Base-by-base conservation (phyloP, 208 protist genomes). In the Zelonia costaricensis region DNA sequence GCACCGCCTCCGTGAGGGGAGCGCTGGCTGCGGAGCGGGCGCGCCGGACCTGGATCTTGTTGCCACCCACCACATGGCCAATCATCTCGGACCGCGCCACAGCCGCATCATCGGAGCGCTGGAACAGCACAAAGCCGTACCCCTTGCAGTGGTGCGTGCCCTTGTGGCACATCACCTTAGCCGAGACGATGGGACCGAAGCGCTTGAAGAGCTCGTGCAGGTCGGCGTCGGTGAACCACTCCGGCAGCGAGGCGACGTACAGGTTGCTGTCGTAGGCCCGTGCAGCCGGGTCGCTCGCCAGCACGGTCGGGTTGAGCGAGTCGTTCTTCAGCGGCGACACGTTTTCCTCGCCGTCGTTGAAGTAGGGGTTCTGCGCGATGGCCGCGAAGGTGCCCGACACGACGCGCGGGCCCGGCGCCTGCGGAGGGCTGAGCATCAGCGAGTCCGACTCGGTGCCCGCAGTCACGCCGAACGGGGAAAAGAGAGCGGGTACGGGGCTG, bases 91-190 rank as follows among this genome's bases (percentile, higher is more conserved):
- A 53, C 59, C 78, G 69, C n/a, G 86, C 86, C 16, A 57, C 25
- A 10, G 49, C 67, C 13, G 86, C 82, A 28, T 77, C 69, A 18
- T 90, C 78, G 36, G 74, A 62, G 43, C 55, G 68, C 48, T 86
- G 69, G 51, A 92, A 93, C 30, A 90, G 66, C 25, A 93, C 86
- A 28, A 93, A 93, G 57, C 82, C 86, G 68, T 90, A 90, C 25
- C 82, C 86, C 44, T 84, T 84, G 75, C 80, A 93, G 15, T 58
- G 67, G 31, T 73, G 60, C 7, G 74, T 84, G 31, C 67, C 72
- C 31, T 86, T 86, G 63, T 79, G 66, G 54, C 78, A 83, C 75
- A 95, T 92, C 38, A 91, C 82, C 65, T 84, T 82, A 9, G 80
- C 84, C 6, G 70, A 84, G 27, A 82, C 23, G 49, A 93, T 84